Evolutionary conservation across 371 early-diverging fungal species (phyloP).

Genomic region (Mucor circinelloides): DNA sequence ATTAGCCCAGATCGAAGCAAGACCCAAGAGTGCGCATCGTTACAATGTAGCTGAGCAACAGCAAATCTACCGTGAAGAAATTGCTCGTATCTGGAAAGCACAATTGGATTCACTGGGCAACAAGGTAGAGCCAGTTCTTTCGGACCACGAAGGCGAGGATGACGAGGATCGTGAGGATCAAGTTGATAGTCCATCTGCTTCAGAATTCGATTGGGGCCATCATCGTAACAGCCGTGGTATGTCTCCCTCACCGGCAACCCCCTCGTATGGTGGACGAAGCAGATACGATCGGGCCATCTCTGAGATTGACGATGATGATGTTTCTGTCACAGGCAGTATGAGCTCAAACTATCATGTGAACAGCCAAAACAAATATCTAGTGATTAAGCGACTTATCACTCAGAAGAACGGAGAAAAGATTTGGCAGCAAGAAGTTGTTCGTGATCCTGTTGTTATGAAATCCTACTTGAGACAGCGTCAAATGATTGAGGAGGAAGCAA

Average conservation of each 20-base stretch:
- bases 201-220: constrained; percentile 36
- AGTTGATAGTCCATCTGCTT: constrained; percentile 39
- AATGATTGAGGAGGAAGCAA: constrained; percentile 75
- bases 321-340: constrained; percentile 61
- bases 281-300: constrained; percentile 45
- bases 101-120: constrained; percentile 76
- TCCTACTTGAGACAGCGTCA: constrained; percentile 85
- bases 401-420: constrained; percentile 68
- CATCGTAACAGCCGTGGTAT: constrained; percentile 30
- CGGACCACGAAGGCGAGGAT: constrained; percentile 58
- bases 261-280: constrained; percentile 25
- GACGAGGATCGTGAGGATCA: constrained; percentile 43
- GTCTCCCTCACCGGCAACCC: constrained; percentile 44
- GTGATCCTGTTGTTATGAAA: constrained; percentile 85
- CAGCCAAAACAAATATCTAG: constrained; percentile 63
- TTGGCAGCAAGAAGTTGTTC: constrained; percentile 81
- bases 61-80: constrained; percentile 92
- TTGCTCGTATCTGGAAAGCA: constrained; percentile 92
- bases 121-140: constrained; percentile 49
- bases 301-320: constrained; percentile 54
- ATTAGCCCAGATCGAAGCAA: constrained; percentile 76
- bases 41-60: constrained; percentile 96
- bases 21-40: constrained; percentile 85
- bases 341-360: constrained; percentile 58
- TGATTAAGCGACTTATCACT: constrained; percentile 65